Percentiles rank a stretch among this genome's conserved stretches.
Evolutionary conservation across 352 stramenopile species (phyloP).

Genomic region (Heterotrichella gracilis): DNA sequence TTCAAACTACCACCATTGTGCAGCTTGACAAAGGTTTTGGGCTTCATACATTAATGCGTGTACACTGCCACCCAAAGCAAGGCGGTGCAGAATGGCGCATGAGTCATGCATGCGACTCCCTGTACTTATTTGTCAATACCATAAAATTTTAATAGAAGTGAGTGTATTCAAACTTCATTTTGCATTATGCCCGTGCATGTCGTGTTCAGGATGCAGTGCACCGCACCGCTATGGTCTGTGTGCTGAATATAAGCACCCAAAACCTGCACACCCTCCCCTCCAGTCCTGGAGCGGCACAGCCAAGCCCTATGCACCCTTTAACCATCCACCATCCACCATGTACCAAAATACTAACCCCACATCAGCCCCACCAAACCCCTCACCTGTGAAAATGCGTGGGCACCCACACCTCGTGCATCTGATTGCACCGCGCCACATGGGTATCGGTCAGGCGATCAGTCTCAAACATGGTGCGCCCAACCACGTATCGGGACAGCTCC

Average conservation of each 20-base stretch:
- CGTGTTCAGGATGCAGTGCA: no score
- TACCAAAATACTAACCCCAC: background rate
- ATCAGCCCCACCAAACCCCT: constrained; percentile 20
- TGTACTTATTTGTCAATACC: no score
- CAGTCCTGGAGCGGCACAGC: background rate
- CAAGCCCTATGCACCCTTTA: background rate
- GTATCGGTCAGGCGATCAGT: constrained; percentile 52
- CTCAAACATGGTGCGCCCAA: constrained; percentile 69
- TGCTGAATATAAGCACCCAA: background rate
- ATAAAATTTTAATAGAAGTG: no score
- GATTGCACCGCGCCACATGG: constrained; percentile 43
- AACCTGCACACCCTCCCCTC: background rate
- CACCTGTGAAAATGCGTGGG: constrained; percentile 35
- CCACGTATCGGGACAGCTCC: constrained; percentile 28
- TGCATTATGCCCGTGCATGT: no score
- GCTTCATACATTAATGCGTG: no score
- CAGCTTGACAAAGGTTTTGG: no score
- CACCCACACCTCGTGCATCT: constrained; percentile 57
- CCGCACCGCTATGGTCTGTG: no score
- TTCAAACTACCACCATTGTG: no score
- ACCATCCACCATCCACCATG: background rate
- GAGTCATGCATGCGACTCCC: no score
- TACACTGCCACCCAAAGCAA: no score
- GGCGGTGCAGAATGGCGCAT: no score
- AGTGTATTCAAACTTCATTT: no score